Conservation (phyloP, 352 stramenopile genomes). For the Lagenidium sp. region DNA sequence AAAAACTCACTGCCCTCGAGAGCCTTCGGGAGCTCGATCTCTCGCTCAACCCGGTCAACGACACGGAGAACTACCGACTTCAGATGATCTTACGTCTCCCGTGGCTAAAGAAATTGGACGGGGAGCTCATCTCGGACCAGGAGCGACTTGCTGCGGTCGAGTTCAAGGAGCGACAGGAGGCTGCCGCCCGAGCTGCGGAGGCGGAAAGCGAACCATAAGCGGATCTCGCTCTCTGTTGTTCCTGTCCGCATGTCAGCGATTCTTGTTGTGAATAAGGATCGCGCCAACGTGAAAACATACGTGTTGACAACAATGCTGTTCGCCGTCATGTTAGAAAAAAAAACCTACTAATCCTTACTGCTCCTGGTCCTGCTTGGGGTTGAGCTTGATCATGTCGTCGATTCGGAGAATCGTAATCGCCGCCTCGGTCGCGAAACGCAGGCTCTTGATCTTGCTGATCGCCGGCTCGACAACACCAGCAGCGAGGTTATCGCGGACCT, state of each 20-base stretch:
- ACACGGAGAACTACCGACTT: conserved; percentile 47
- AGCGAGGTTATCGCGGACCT: conserved; percentile 94
- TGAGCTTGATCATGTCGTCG: conserved; percentile 98
- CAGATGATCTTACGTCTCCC: conserved; percentile 40
- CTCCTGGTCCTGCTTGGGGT: conserved; percentile 78
- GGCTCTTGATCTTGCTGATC: conserved; percentile 99
- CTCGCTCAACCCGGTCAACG: conserved; percentile 37
- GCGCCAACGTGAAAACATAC: no score
- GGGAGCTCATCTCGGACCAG: conserved; percentile 36
- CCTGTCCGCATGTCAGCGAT: no score
- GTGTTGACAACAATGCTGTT: no score
- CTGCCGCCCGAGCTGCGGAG: conserved; percentile 14
- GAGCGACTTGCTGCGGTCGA: conserved; percentile 53
- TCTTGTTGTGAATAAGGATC: no score
- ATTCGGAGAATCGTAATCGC: conserved; percentile 99
- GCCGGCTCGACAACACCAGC: conserved; percentile 98
- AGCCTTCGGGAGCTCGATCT: conserved; percentile 35
- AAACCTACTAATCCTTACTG: conserved; percentile 30
- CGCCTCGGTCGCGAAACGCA: conserved; percentile 98
- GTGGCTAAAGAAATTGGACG: conserved; percentile 51
- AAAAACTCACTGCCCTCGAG: conserved; percentile 31
- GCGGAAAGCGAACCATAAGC: conserved; percentile 12
- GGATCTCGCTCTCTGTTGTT: conserved; percentile 8
- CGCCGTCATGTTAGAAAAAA: no score
- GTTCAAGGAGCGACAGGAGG: conserved; percentile 36